Evolutionary conservation across 1,284 basidiomycete species (phyloP), one percentile per base, ranked within the genome.

Genomic region (Abortiporus biennis): DNA sequence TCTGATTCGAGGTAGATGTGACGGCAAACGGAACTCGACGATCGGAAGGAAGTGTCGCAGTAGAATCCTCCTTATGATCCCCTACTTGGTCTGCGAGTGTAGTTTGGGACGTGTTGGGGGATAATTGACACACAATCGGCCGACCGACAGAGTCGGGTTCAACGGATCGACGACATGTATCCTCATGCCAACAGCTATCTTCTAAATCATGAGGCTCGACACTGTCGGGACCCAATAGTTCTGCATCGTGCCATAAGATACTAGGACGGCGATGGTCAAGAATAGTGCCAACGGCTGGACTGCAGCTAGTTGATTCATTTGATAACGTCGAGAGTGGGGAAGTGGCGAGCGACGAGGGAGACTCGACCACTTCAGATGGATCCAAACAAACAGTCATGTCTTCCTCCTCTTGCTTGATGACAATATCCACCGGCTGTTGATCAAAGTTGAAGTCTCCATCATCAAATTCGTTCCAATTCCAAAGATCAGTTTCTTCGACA

Each of bases 161-260:
- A 29, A 9, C n/a, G 16, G 27, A 29, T 6, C 23, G 19, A 3
- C 22, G 38, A 24, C 24, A 27, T 6, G 38, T 15, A 19, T 47
- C 49, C 34, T 53, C 53, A 35, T 44, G 54, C 71, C 66, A 70
- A 15, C 52, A 53, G 8, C 62, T 66, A 13, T 64, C 66, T 34
- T 71, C 73, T 33, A 73, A 62, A 50, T 74, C 69, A 45, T 65
- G 57, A 16, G 61, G 62, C 46, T 63, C 60, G 22, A 75, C 65
- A 46, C 59, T 71, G 46, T 74, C 72, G 2, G 73, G 71, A 15
- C 73, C 72, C 13, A 73, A 61, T 1, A 74, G 48, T 42, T 74
- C 72, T 3, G 64, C 71, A 40, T 75, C 68, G 35, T 67, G 60
- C 72, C 72, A 74, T 23, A 63, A 38, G 31, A 59, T 58, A 38